A percentile compares a stretch with the other conserved stretches of the same genome.
Evolutionary conservation across 352 stramenopile genomes (phyloP).

Genomic region (Pythium angustatum): DNA sequence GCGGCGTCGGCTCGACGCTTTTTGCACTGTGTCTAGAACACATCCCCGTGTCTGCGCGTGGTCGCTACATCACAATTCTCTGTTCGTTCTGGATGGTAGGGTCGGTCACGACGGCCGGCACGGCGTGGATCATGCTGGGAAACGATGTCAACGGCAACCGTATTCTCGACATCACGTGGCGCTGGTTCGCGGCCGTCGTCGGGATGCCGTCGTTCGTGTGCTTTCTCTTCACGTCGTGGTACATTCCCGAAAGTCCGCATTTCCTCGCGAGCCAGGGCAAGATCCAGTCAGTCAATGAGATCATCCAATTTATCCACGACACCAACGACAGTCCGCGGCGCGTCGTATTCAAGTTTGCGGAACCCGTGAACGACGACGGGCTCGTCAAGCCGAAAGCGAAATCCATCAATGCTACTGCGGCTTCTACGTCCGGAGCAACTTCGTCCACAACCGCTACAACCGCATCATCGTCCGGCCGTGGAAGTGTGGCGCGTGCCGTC

Average conservation of each 20-base stretch:
- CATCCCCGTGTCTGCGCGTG: slow-evolving; percentile 64
- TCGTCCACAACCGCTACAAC: neutral
- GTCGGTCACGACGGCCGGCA: slow-evolving; percentile 73
- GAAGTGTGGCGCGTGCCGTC: slow-evolving; percentile 56
- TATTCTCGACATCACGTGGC: slow-evolving; percentile 79
- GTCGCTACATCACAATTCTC: slow-evolving; percentile 83
- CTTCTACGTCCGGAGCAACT: too few relatives aligned
- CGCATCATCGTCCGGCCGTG: slow-evolving; percentile 34
- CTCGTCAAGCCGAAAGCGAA: slow-evolving; percentile 13
- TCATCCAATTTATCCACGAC: slow-evolving; percentile 67
- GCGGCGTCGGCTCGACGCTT: slow-evolving; percentile 82
- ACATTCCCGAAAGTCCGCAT: slow-evolving; percentile 83
- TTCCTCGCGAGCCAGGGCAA: slow-evolving; percentile 73
- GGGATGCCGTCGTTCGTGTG: slow-evolving; percentile 74
- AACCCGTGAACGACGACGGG: slow-evolving; percentile 43
- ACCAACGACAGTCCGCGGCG: slow-evolving; percentile 44
- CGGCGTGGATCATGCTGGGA: slow-evolving; percentile 85
- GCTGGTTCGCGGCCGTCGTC: slow-evolving; percentile 77
- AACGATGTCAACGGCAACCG: slow-evolving; percentile 57
- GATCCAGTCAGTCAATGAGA: slow-evolving; percentile 43
- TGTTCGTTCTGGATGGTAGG: slow-evolving; percentile 93
- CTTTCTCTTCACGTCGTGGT: slow-evolving; percentile 58
- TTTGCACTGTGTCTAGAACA: slow-evolving; percentile 89
- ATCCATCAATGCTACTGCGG: too few relatives aligned
- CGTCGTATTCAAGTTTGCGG: slow-evolving; percentile 75